Percentiles rank a stretch among this genome's conserved stretches.
These are phyloP conservation scores for Penicillium sclerotigenum DNA, from an alignment of 2,329 filamentous ascomycete genomes.

Conservation along the genomic window DNA sequence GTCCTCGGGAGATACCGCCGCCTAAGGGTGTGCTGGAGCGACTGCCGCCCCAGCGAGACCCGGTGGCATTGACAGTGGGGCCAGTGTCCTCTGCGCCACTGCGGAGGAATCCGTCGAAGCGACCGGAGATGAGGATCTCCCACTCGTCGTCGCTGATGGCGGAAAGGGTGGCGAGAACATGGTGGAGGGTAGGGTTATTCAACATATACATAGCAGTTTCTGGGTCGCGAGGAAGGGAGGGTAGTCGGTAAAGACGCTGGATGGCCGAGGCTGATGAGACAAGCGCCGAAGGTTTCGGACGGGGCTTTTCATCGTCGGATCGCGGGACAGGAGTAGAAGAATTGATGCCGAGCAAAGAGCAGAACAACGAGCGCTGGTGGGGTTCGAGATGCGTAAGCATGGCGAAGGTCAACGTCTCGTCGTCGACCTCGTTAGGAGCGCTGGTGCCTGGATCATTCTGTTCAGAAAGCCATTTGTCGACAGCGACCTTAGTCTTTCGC, in stretches of 20 bases:
- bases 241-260: slow-evolving; percentile 78
- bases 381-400: slow-evolving; percentile 82
- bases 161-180: slow-evolving; percentile 79
- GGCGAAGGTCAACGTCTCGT: slow-evolving; percentile 89
- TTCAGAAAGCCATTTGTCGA: slow-evolving; percentile 83
- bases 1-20: slow-evolving; percentile 35
- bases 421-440: slow-evolving; percentile 84
- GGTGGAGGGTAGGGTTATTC: slow-evolving; percentile 76
- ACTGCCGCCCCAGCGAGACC: slow-evolving; percentile 39
- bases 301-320: slow-evolving; percentile 59
- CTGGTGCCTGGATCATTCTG: slow-evolving; percentile 71
- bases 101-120: slow-evolving; percentile 94
- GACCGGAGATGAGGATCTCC: slow-evolving; percentile 90
- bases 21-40: slow-evolving; percentile 36
- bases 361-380: slow-evolving; percentile 75
- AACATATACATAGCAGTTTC: slow-evolving; percentile 83
- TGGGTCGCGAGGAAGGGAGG: slow-evolving; percentile 71
- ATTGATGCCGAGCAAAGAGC: slow-evolving; percentile 67
- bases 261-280: slow-evolving; percentile 72
- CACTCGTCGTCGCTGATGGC: slow-evolving; percentile 91
- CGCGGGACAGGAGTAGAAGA: slow-evolving; percentile 59
- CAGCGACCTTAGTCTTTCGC: slow-evolving; percentile 85
- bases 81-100: slow-evolving; percentile 71
- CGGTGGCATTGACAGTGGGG: slow-evolving; percentile 20
- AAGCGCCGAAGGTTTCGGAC: slow-evolving; percentile 68